A percentile compares a stretch with the other conserved stretches of the same genome.
These are phyloP conservation scores for Zygosaccharomyces siamensis DNA, from an alignment of 805 yeast genomes.

Conservation along the genomic window DNA sequence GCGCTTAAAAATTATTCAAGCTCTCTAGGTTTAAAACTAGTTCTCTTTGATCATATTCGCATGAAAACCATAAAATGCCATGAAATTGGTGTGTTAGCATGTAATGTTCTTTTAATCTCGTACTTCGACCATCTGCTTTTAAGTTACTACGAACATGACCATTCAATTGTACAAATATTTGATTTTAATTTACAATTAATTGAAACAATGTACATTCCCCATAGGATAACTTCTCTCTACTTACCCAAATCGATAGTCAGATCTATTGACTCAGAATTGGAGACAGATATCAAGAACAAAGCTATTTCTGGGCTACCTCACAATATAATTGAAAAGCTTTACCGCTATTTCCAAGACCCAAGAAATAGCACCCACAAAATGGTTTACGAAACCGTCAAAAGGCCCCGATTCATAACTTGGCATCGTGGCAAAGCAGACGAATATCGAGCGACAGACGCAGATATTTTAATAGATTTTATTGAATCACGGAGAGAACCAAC, in stretches of 20 bases:
- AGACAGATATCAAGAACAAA: neutral
- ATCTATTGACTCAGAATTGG: neutral
- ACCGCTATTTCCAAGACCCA: neutral
- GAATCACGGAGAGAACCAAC: neutral
- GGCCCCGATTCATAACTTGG: neutral
- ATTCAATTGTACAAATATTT: neutral
- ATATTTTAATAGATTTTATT: slow-evolving; percentile 2
- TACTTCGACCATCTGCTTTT: neutral
- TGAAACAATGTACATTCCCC: neutral
- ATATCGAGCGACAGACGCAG: neutral
- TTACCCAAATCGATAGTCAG: neutral
- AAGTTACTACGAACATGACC: neutral
- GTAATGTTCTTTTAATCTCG: neutral
- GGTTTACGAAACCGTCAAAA: neutral
- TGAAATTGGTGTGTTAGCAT: neutral
- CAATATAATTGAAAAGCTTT: neutral
- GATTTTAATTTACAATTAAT: neutral
- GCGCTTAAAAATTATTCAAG: neutral
- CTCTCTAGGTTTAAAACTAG: neutral
- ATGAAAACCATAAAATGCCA: slow-evolving; percentile 1
- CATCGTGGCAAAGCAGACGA: neutral
- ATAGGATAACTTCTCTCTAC: neutral
- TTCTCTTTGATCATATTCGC: slow-evolving; percentile 5
- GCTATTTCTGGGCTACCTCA: neutral
- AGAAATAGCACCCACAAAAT: neutral